Base-by-base conservation (phyloP, 371 early-diverging fungal species). In the Circinella minor region DNA sequence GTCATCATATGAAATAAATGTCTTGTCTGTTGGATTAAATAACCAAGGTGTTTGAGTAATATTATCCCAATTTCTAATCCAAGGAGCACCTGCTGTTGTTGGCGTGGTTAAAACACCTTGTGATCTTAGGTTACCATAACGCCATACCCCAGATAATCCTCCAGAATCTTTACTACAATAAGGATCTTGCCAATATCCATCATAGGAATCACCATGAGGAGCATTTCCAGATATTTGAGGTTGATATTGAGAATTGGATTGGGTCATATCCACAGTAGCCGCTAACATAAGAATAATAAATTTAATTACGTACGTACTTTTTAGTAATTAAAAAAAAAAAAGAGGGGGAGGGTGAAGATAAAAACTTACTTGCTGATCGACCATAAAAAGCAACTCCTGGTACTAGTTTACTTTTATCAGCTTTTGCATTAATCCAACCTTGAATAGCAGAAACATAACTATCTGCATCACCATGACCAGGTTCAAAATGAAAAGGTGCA, bases 341-440 rank as follows among this genome's bases (percentile, higher is more conserved):
- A 48, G 37, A 39, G 10, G 38, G 27, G 4, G n/a, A 20, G 10
- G 10, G 38, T 15, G 4, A 38, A 20, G 4, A 57, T 37, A 68
- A 36, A 20, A 18, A 54, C 72, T 72, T 69, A 79, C 80, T 74
- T 13, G 77, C 71, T 15, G 90, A 81, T 55, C 89, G 85, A 17
- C 93, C 94, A 64, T 90, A 88, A 74, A 90, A 90, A 0, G 91
- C 81, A 36, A 88, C 70, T 36, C 93, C 93, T 20, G 84, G 81
- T 0, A 85, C 82, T 7, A 93, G 64, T 70, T 93, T 90, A 48
- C 71, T 71, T 3, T 79, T 71, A 14, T 90, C 88, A 69, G 88
- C 83, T 36, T 89, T 89, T 61, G 88, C 85, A 17, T 68, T 55
- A 6, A 75, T 79, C 91, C 90, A 91, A 11, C 71, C 61, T 15